Evolutionary conservation across 345 rosid genomes (phyloP), one percentile per base, ranked within the genome.

Genomic region (Iberis pinnata): DNA sequence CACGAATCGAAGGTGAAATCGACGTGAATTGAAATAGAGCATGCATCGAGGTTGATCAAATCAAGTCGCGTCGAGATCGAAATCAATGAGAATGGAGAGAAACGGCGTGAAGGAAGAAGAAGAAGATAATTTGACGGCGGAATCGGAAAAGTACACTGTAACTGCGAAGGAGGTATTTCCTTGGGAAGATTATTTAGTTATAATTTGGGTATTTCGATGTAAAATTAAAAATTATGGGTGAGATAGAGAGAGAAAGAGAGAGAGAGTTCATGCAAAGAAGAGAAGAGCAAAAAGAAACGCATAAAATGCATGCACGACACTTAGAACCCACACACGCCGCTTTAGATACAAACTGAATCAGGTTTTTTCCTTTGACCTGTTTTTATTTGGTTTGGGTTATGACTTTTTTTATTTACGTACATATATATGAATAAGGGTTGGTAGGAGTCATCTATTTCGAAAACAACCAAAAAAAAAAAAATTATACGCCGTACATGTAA

Each of bases 281-380:
- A 63, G 14, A 60, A 59, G 25, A 49, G 26, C 14, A 20, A 40
- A 50, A 45, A 70, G 72, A 74, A 79, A 80, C 73, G 88, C 79
- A 64, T 63, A 76, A 80, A 78, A 76, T 82, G 86, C 82, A 77
- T 83, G 86, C 94, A 84, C 83, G 86, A 79, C 79, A 81, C 81
- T 75, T 74, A 68, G 68, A 60, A 15, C 50, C 14, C 18, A 50
- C 70, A 77, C 84, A 68, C 82, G 65, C 79, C 88, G 82, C 84
- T 72, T 27, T 22, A 22, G 25, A 3, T 6, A 3, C 3, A 22
- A 22, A 22, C 25, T 22, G 6, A 22, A 6, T 2, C 25, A 22
- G 25, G 25, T 22, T 22, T 22, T 22, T 22, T 22, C 3, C 3
- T 2, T 6, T 22, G 25, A 22, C 25, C 6, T 22, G 3, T 22